Base-by-base conservation (phyloP, 2,329 filamentous ascomycete genomes). In the Alternaria sp. region DNA sequence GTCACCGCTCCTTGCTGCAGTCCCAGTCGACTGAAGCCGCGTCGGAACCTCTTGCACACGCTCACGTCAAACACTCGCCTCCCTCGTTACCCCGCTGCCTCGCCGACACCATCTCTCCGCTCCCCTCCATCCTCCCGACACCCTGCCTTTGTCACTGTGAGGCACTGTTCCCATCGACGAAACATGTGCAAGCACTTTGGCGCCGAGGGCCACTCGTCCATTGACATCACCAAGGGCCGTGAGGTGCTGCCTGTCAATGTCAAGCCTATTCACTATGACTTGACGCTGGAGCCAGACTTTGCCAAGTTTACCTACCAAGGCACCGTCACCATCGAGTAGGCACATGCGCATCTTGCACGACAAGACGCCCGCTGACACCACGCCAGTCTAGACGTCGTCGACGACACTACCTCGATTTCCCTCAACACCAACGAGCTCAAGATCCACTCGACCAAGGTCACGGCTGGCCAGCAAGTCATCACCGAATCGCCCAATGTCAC, bases 221-320 rank as follows among this genome's bases (percentile, higher is more conserved):
- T 86, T 65, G 84, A 89, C 75, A 83, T 90, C 69, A 80, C 85
- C 53, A 85, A 86, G 69, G 88, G 87, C 66, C 89, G 94, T 72
- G 91, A 96, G 83, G 90, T 98, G 67, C 86, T 98, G 71, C 95
- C 94, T 53, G 89, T 89, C 80, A 96, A 97, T 75, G 93, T 97
- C 73, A 91, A 94, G 78, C 94, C 94, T n/a, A 81, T 86, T 39
- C 93, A 98, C 82, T 98, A 98, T 81, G 88, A 96, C 79, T 81
- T 98, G 70, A 95, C 92, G 1, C 85, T 98, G 64, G 95, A 98
- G 82, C 93, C 94, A 55, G 88, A 97, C 82, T 91, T 98, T 70
- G 86, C 91, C 71, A 93, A 90, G 66, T 93, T 95, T 80, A 93
- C 88, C 65, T 98, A 94, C 77, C 87, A 94, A 61, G 94, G 94